These are phyloP conservation scores for Ogataea paraovalis DNA, from an alignment of 805 yeast genomes.

Conservation along the genomic window DNA sequence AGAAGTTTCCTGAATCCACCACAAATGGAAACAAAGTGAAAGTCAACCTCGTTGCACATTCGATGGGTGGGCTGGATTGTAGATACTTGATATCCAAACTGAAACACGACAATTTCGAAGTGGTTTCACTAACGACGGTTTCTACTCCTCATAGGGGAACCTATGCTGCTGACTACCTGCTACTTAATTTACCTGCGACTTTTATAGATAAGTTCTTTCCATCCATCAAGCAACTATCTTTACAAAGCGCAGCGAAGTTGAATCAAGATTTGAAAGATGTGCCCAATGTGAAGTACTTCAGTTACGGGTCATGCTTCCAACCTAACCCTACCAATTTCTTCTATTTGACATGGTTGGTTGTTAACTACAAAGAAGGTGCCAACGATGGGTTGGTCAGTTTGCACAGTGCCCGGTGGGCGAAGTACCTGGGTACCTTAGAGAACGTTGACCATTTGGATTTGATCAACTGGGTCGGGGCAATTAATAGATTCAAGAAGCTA, in stretches of 20 bases:
- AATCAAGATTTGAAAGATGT: constrained; percentile 50
- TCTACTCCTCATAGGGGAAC: constrained; percentile 90
- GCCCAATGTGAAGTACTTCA: constrained; percentile 66
- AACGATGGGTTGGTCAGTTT: constrained; percentile 89
- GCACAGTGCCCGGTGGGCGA: constrained; percentile 77
- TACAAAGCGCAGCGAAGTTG: constrained; percentile 47
- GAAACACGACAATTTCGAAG: constrained; percentile 45
- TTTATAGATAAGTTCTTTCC: constrained; percentile 25
- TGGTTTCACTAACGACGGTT: constrained; percentile 75
- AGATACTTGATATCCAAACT: constrained; percentile 66
- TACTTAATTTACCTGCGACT: constrained; percentile 25
- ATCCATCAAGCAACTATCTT: constrained; percentile 62
- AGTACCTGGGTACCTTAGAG: constrained; percentile 71
- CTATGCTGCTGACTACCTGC: constrained; percentile 69
- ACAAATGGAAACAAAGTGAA: constrained; percentile 38
- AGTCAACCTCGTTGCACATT: constrained; percentile 78
- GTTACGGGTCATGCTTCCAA: constrained; percentile 73
- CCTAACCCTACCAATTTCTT: constrained; percentile 65
- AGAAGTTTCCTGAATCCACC: constrained; percentile 13
- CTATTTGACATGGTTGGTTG: constrained; percentile 58
- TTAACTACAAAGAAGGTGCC: constrained; percentile 47
- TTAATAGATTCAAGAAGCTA: constrained; percentile 36
- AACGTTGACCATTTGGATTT: constrained; percentile 82
- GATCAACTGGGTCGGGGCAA: constrained; percentile 72
- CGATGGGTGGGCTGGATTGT: constrained; percentile 92